Percentiles rank a stretch among this genome's conserved stretches.
Evolutionary conservation across 2,329 filamentous ascomycete genomes (phyloP).

Genomic region (Raffaelea albimanens): DNA sequence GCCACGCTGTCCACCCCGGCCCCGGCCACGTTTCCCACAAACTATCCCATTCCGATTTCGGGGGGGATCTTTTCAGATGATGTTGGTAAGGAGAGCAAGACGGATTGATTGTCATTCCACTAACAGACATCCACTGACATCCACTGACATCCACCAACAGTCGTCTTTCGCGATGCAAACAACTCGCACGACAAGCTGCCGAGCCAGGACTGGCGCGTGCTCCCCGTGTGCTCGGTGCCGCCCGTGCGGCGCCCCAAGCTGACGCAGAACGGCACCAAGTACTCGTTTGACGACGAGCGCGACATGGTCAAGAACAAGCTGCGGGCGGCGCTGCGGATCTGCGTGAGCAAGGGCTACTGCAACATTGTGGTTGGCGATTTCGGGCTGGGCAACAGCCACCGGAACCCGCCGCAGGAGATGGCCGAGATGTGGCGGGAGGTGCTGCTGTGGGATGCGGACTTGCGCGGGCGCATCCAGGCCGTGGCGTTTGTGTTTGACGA

Average conservation of each 20-base stretch:
- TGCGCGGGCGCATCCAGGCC: slow-evolving; percentile 51
- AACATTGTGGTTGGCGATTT: slow-evolving; percentile 56
- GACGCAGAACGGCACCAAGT: slow-evolving; percentile 54
- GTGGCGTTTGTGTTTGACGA: slow-evolving; percentile 59
- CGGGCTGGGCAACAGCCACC: slow-evolving; percentile 52
- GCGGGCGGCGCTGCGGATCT: slow-evolving; percentile 60
- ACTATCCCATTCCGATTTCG: slow-evolving; percentile 63
- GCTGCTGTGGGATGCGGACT: slow-evolving; percentile 51
- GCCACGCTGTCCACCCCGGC: slow-evolving; percentile 56
- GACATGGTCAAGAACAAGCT: slow-evolving; percentile 67
- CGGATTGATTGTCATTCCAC: not conserved
- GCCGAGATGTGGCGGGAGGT: slow-evolving; percentile 58
- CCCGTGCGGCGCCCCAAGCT: slow-evolving; percentile 67
- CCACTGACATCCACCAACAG: slow-evolving; percentile 22
- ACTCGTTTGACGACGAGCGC: slow-evolving; percentile 62
- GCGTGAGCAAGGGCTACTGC: slow-evolving; percentile 47
- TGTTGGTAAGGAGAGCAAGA: slow-evolving; percentile 51
- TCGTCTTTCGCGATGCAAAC: slow-evolving; percentile 63
- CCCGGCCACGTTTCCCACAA: slow-evolving; percentile 30
- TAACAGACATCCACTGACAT: not conserved
- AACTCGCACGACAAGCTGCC: slow-evolving; percentile 51
- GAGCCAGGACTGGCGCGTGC: slow-evolving; percentile 40
- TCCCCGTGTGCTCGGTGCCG: slow-evolving; percentile 66
- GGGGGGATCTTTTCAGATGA: slow-evolving; percentile 62
- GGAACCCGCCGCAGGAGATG: slow-evolving; percentile 56